phyloP scores from a whole-genome alignment of 2,329 filamentous ascomycete species.

The Rutstroemia sp. region DNA sequence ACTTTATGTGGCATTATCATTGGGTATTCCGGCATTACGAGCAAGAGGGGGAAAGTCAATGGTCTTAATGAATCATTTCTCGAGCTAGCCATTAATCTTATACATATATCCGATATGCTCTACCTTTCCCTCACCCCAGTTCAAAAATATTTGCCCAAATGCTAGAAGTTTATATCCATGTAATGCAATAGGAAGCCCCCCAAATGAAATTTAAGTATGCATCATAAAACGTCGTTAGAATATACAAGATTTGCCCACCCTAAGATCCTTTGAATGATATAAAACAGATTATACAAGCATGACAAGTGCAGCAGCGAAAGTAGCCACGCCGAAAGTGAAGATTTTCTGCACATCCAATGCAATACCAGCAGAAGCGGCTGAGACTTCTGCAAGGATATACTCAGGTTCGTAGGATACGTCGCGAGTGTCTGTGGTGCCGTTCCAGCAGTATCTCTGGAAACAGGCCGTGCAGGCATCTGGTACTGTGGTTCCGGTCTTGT shows the following conservation, averaged over 20 bases:
- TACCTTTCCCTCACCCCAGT: too few relatives aligned
- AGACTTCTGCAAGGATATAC: slow-evolving; percentile 14
- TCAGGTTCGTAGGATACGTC: slow-evolving; percentile 19
- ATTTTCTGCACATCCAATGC: neutral
- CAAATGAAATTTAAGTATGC: neutral
- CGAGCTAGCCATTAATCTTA: too few relatives aligned
- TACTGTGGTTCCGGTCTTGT: slow-evolving; percentile 59
- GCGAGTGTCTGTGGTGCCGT: slow-evolving; percentile 44
- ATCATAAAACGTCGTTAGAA: neutral
- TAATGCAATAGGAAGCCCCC: neutral
- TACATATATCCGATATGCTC: too few relatives aligned
- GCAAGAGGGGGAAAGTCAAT: too few relatives aligned
- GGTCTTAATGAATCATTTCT: too few relatives aligned
- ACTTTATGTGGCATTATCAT: too few relatives aligned
- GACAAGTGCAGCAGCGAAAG: neutral
- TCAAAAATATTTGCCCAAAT: neutral
- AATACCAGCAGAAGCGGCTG: neutral
- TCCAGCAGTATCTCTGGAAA: slow-evolving; percentile 85
- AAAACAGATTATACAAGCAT: neutral
- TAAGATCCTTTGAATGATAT: neutral
- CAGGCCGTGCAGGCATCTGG: slow-evolving; percentile 69
- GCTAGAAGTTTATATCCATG: neutral
- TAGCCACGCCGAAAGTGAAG: neutral
- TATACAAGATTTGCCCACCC: neutral
- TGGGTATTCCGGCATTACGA: too few relatives aligned